Evolutionary conservation across 495 filamentous ascomycete species (phyloP), one percentile per base, ranked within the genome.

Genomic region (Gamarada debralockiae): DNA sequence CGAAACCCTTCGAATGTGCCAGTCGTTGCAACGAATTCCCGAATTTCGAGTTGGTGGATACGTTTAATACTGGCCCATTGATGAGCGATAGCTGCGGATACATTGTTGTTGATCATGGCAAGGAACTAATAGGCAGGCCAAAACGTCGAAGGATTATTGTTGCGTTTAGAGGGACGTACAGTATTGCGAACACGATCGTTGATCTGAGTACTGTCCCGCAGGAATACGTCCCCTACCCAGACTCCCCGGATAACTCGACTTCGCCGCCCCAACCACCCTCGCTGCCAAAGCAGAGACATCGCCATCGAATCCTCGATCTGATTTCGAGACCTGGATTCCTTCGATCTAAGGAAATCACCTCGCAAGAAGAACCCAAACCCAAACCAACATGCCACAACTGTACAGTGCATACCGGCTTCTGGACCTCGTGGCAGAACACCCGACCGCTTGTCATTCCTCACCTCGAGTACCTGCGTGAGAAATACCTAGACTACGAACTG

Each of bases 161-260:
- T n/a, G 92, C 92, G 12, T 97, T 97, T 61, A 82, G 93, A 17
- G 93, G 95, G 10, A 97, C 93, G 12, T 97, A 97, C 65, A 95
- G 89, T 33, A 74, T 98, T 56, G 78, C 89, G 22, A 96, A 96
- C 69, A 88, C 90, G 9, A 84, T 98, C 43, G 75, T 87, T 50
- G 93, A 98, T 68, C 75, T 98, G 29, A 89, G 87, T 42, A 89
- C 89, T 13, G 74, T 90, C 3, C 92, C 90, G 20, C 93, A 97
- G 65, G 82, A 86, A 60, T 98, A 97, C 63, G 79, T 89, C 1
- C 91, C 93, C 0, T 98, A 96, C 62, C 85, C 86, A 1, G 77
- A 76, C 29, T 70, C 64, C 24, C 69, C 66, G 7, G 50, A 53
- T 20, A 40, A 55, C 25, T 23, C 23, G 6, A 25, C 13, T 12